A percentile compares a stretch with the other conserved stretches of the same genome.
These are phyloP conservation scores for Byssochlamys sp. DNA, from an alignment of 2,329 filamentous ascomycete genomes.

Conservation along the genomic window DNA sequence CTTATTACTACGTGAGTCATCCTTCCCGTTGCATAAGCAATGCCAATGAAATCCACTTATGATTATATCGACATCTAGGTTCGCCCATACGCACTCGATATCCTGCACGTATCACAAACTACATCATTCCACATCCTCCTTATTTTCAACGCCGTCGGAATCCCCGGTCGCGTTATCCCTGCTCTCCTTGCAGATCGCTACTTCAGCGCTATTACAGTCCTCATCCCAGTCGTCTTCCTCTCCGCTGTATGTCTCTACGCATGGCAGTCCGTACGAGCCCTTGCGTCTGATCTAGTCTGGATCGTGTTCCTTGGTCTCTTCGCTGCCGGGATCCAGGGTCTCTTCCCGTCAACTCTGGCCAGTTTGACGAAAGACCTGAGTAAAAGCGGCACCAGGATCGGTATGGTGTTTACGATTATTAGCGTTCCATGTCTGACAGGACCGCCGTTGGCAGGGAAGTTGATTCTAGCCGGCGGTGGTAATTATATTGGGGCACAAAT, in stretches of 20 bases:
- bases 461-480: conserved; percentile 33
- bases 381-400: conserved; percentile 39
- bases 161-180: conserved; percentile 44
- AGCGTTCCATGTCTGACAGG: conserved; percentile 38
- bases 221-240: conserved; percentile 41
- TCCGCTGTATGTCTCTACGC: conserved; percentile 43
- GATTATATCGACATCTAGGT: background rate
- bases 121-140: conserved; percentile 46
- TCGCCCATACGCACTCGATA: conserved; percentile 36
- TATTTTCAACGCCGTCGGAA: conserved; percentile 48
- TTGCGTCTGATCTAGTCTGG: conserved; percentile 21
- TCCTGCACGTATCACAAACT: conserved; percentile 36
- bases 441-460: conserved; percentile 38
- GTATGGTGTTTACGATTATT: conserved; percentile 40
- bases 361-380: conserved; percentile 39
- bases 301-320: conserved; percentile 37
- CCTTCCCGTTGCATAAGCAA: background rate
- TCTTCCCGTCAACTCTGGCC: conserved; percentile 36
- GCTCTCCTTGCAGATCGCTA: conserved; percentile 45
- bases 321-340: conserved; percentile 35
- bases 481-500: conserved; percentile 38
- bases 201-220: conserved; percentile 47
- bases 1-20: conserved; percentile 48
- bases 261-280: conserved; percentile 45
- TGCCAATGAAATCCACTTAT: background rate